A percentile compares a stretch with the other conserved stretches of the same genome.
Conservation (phyloP, 2,329 filamentous ascomycete genomes). For the Calonectria fujianensis region DNA sequence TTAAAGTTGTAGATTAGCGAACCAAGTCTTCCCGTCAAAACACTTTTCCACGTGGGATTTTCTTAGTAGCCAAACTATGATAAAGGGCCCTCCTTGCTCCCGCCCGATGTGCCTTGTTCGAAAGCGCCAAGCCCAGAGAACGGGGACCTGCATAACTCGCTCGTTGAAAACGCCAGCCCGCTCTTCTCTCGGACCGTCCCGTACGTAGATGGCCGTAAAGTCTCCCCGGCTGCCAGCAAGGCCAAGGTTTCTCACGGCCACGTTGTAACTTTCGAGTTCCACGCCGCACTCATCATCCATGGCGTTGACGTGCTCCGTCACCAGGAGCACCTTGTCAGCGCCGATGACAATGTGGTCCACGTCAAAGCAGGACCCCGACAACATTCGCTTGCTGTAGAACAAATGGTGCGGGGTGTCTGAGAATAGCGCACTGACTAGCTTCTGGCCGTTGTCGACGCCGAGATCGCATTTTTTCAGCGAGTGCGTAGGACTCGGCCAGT, state of each 20-base stretch:
- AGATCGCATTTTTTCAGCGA: not conserved
- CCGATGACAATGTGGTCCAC: not conserved
- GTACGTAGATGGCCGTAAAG: slow-evolving; percentile 2
- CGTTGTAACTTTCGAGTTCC: not conserved
- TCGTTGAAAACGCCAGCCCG: not conserved
- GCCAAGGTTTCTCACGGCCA: not conserved
- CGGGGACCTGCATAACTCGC: not conserved
- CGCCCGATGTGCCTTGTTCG: not conserved
- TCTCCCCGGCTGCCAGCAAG: not conserved
- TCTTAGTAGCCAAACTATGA: not conserved
- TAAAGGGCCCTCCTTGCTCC: not conserved
- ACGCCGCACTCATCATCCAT: not conserved
- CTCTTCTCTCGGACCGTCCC: not conserved
- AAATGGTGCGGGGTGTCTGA: not conserved
- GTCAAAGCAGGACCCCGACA: not conserved
- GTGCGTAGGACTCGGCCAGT: slow-evolving; percentile 1
- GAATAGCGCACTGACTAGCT: not conserved
- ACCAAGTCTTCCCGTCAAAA: not conserved
- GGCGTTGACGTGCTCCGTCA: not conserved
- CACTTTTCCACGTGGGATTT: slow-evolving; percentile 10
- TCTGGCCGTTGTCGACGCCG: not conserved
- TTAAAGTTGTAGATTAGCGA: slow-evolving; percentile 18
- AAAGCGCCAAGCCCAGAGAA: not conserved
- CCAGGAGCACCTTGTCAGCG: not conserved
- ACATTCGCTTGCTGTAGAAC: not conserved